Conservation (phyloP, 257 asterid species). For the Solanum bukasovii region DNA sequence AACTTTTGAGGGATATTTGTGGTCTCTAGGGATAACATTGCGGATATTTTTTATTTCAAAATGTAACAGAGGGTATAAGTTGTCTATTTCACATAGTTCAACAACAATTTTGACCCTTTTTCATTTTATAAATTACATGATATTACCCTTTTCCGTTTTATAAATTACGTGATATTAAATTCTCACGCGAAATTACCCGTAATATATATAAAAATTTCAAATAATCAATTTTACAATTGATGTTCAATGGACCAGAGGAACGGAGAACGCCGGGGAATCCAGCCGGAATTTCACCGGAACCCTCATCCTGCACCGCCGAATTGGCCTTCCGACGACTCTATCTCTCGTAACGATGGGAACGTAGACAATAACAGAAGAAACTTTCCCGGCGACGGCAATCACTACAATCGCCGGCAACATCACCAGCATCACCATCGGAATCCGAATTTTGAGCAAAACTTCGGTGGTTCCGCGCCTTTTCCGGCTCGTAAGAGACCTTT, state of each 20-base stretch:
- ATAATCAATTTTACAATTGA: background rate
- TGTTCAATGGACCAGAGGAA: constrained; percentile 1
- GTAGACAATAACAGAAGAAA: background rate
- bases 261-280: constrained; percentile 1
- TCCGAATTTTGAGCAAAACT: background rate
- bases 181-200: too few relatives aligned
- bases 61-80: too few relatives aligned
- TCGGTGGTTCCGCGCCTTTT: background rate
- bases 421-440: background rate
- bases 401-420: background rate
- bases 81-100: too few relatives aligned
- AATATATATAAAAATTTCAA: background rate
- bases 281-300: background rate
- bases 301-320: background rate
- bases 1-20: too few relatives aligned
- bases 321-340: constrained; percentile 1
- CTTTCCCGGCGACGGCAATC: constrained; percentile 3
- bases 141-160: too few relatives aligned
- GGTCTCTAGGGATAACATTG: too few relatives aligned
- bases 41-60: too few relatives aligned
- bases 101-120: too few relatives aligned
- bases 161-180: too few relatives aligned
- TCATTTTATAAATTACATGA: too few relatives aligned
- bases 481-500: constrained; percentile 18
- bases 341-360: background rate